Evolutionary conservation across 495 filamentous ascomycete genomes (phyloP).

Genomic region (Jackrogersella minutella): DNA sequence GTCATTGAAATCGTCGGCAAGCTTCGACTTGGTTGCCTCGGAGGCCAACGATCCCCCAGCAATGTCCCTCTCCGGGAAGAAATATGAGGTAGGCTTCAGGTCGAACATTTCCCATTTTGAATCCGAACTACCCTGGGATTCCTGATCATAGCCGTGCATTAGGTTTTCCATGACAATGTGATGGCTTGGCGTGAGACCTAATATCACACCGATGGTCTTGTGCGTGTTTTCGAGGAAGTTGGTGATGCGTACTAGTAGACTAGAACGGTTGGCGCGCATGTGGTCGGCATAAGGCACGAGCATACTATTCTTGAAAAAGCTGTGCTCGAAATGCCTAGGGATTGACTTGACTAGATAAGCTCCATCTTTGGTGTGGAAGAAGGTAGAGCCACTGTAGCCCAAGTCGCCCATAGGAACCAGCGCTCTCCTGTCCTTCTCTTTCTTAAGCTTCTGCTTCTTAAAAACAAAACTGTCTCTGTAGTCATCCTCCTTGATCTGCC

Average conservation of each 20-base stretch:
- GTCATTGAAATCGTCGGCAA: conserved; percentile 70
- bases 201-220: conserved; percentile 60
- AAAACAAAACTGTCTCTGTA: conserved; percentile 62
- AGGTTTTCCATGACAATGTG: conserved; percentile 80
- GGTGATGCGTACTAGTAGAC: conserved; percentile 72
- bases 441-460: conserved; percentile 29
- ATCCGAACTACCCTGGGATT: conserved; percentile 46
- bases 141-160: conserved; percentile 61
- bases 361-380: conserved; percentile 67
- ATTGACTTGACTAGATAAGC: conserved; percentile 73
- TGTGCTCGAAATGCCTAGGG: conserved; percentile 70
- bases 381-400: conserved; percentile 73
- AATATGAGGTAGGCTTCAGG: conserved; percentile 74
- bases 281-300: conserved; percentile 66
- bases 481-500: conserved; percentile 62
- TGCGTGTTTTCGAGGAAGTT: conserved; percentile 67
- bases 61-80: conserved; percentile 75
- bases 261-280: conserved; percentile 63
- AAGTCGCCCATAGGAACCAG: conserved; percentile 63
- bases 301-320: conserved; percentile 71
- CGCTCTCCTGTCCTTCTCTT: conserved; percentile 11
- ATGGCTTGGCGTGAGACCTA: conserved; percentile 66
- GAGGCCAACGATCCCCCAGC: conserved; percentile 65
- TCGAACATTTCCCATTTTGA: conserved; percentile 73
- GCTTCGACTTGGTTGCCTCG: conserved; percentile 63